Base-by-base conservation (phyloP, 2,329 filamentous ascomycete species). In the Aureobasidium namibiae region DNA sequence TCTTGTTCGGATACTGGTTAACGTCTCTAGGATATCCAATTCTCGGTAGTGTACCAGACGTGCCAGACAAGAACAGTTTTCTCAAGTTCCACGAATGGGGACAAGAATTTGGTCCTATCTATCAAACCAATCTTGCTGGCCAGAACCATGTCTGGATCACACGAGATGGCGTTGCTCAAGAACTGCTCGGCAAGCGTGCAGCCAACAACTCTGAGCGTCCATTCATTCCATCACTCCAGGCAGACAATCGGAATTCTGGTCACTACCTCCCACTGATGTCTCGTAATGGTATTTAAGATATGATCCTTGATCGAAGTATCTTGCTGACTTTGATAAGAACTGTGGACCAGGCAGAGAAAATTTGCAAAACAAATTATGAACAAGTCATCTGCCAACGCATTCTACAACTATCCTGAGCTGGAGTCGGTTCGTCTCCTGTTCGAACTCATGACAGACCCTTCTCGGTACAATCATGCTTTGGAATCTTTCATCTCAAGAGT, bases 81-180 rank as follows among this genome's bases (percentile, higher is more conserved):
- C 70, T 77, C 62, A 76, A 76, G 57, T 77, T 77, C 49, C 68
- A 74, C n/a, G 72, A 76, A 41, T 77, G 75, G 75, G 70, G 70
- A 42, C 72, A 75, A 62, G 64, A 74, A 54, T 75, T 73, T 59
- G 75, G 75, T 3, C 74, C 75, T 2, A 76, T 78, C 60, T 78
- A 77, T 60, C 74, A 76, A 54, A 68, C 72, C 63, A 71, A 76
- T 50, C 67, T 78, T 11, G 74, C 74, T 60, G 75, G 76, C 21
- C 65, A 65, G 59, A 77, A 76, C 56, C 75, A 78, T 62, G 72
- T 78, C 52, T 76, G 74, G 74, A 74, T 78, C 50, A 74, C 73
- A 0, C 69, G 70, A 7, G 75, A 77, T 50, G 61, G 71, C 21
- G 71, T 78, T 42, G 71, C 76, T 2, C 70, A 68, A 36, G 75